A percentile compares a stretch with the other conserved stretches of the same genome.
Evolutionary conservation across 148 eudicot species (phyloP).

Genomic region (Persicaria tinctoria): DNA sequence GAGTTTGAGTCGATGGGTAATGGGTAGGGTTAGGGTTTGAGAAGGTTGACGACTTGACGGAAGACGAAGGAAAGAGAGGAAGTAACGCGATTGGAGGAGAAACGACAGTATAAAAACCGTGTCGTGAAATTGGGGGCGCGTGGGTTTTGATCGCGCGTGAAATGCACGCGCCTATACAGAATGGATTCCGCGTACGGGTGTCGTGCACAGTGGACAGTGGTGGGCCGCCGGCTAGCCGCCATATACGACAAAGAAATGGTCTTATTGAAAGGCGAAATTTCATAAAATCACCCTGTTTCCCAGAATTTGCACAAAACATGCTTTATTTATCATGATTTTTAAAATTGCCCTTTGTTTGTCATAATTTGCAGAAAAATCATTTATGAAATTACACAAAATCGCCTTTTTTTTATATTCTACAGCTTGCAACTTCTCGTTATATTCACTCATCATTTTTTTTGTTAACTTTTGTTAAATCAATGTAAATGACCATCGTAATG

Average conservation of each 20-base stretch:
- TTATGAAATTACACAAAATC: too few species aligned
- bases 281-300: neutral
- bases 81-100: too few species aligned
- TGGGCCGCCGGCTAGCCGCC: constrained; percentile 1
- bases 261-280: neutral
- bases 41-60: neutral
- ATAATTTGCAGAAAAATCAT: too few species aligned
- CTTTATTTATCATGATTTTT: too few species aligned
- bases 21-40: neutral
- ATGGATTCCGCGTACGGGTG: neutral
- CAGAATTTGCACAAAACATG: neutral
- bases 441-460: too few species aligned
- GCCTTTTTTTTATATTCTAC: too few species aligned
- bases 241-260: constrained; percentile 5
- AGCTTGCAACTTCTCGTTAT: too few species aligned
- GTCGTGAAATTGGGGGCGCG: constrained; percentile 5
- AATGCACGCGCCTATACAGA: neutral
- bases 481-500: too few species aligned
- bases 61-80: constrained; percentile 2
- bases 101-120: neutral
- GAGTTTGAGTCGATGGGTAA: neutral
- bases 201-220: neutral
- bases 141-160: neutral
- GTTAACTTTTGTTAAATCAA: too few species aligned
- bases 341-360: too few species aligned